phyloP scores from a whole-genome alignment of 2,329 filamentous ascomycete genomes.

The Cordyceps pruinosa region DNA sequence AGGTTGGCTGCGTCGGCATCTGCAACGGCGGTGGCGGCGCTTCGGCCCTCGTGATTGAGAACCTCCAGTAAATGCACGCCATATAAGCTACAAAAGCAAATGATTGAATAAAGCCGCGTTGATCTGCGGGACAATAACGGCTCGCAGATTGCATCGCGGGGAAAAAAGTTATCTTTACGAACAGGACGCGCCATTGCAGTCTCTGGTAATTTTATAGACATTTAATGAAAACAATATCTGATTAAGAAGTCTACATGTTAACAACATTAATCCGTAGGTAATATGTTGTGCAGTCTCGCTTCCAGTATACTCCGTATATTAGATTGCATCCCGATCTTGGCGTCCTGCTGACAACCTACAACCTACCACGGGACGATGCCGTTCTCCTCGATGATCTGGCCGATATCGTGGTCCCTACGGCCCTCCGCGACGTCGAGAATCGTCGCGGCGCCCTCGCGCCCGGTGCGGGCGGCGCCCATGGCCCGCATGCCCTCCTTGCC shows the following conservation, averaged over 20 bases:
- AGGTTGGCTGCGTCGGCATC: slow-evolving; percentile 89
- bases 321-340: no score
- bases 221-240: slow-evolving; percentile 5
- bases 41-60: slow-evolving; percentile 87
- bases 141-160: neutral
- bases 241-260: neutral
- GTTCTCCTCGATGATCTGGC: slow-evolving; percentile 24
- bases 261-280: no score
- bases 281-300: no score
- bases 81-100: neutral
- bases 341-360: slow-evolving; percentile 36
- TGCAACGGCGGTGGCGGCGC: slow-evolving; percentile 98
- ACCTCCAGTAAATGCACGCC: slow-evolving; percentile 40
- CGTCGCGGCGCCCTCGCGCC: slow-evolving; percentile 25
- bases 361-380: slow-evolving; percentile 1
- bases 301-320: no score
- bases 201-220: slow-evolving; percentile 4
- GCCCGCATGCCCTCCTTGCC: slow-evolving; percentile 15
- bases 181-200: neutral
- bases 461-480: slow-evolving; percentile 2
- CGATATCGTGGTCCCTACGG: slow-evolving; percentile 31
- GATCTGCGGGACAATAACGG: neutral
- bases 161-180: neutral
- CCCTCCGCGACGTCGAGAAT: slow-evolving; percentile 36
- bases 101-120: neutral